Evolutionary conservation across 306 rosid genomes (phyloP).

Genomic region (Casuarina equisetifolia): DNA sequence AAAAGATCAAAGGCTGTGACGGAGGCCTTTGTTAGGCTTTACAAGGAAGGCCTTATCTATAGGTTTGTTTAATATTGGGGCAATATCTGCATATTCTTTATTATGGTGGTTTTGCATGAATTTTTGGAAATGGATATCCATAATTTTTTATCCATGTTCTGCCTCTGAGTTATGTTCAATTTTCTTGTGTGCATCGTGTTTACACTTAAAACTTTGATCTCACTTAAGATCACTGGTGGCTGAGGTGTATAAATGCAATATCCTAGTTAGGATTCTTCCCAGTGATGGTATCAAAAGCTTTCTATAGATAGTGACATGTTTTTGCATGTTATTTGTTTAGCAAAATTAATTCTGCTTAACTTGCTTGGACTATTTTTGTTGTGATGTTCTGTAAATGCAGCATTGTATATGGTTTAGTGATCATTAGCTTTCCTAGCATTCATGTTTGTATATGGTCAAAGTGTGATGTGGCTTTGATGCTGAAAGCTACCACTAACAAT

Average conservation of each 20-base stretch:
- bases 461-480: too few relatives aligned
- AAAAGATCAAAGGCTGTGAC: slow-evolving; percentile 81
- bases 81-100: not conserved
- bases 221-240: not conserved
- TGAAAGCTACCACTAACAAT: too few relatives aligned
- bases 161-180: slow-evolving; percentile 20
- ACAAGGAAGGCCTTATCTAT: slow-evolving; percentile 69
- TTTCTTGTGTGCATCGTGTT: slow-evolving; percentile 3
- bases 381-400: too few relatives aligned
- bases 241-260: not conserved
- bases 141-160: slow-evolving; percentile 14
- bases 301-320: not conserved
- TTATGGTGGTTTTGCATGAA: not conserved
- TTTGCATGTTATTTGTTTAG: not conserved
- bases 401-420: too few relatives aligned
- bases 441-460: too few relatives aligned
- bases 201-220: not conserved
- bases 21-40: slow-evolving; percentile 89
- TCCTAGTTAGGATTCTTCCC: not conserved
- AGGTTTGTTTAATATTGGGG: slow-evolving; percentile 51
- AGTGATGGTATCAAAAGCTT: not conserved
- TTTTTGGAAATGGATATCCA: slow-evolving; percentile 16
- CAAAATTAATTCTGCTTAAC: too few relatives aligned
- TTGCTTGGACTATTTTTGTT: too few relatives aligned
- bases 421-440: too few relatives aligned